Base-by-base conservation (phyloP, 2,329 filamentous ascomycete species). In the Nemania sp. region DNA sequence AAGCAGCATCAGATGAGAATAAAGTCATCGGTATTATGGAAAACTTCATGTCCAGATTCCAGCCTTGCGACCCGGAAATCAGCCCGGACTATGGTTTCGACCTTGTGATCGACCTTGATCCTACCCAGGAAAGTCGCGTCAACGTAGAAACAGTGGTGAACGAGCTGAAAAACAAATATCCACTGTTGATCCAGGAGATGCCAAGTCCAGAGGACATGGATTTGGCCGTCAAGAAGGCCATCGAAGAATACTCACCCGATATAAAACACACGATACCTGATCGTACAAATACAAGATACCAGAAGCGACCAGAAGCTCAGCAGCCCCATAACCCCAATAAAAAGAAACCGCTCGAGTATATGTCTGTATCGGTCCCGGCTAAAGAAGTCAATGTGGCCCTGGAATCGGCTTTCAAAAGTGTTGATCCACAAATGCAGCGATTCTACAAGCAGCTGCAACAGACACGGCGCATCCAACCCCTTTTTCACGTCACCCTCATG, bases 11-110 rank as follows among this genome's bases (percentile, higher is more conserved):
- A 51, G 82, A 88, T 39, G 73, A 78, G 41, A 75, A 80, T 15
- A 93, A 96, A 70, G 90, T 94, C 50, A 78, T 94, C 41, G 83
- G 84, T 5, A 96, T 99, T 64, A 97, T 99, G 94, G 90, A 97
- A 64, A 90, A 91, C 3, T 99, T 99, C 73, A 79, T 99, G 61
- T 72, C 82, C 11, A 85, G 94, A 30, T 97, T 96, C 68, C 89
- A 99, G 73, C 82, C 87, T 17, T 79, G 91, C 54, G 82, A 92
- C 60, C 75, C 80, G 1, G 79, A 84, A 15, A 74, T 74, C 6
- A 71, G 75, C n/a, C 92, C 94, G 1, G 94, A 99, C 67, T 79
- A 86, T 59, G 80, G 81, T 6, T 99, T 99, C 64, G 90, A 97
- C 66, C 75, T 84, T 3, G 78, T 96, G 37, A 95, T 99, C 66